These are phyloP conservation scores for Fraxinus paxiana DNA, from an alignment of 305 asterid genomes.

Conservation along the genomic window DNA sequence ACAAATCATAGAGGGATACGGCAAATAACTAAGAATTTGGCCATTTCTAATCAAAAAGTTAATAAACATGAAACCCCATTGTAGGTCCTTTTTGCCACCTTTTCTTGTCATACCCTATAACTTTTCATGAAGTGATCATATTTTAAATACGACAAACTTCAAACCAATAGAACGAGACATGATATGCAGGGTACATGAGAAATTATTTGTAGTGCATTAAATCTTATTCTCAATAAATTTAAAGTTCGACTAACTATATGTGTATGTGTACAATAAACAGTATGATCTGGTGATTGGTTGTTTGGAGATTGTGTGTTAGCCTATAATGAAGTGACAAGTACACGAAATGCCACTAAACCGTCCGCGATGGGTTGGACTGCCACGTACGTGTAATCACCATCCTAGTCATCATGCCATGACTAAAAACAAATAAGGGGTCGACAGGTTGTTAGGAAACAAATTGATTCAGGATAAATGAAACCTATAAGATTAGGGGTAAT, in stretches of 20 bases:
- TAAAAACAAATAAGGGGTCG: constrained; percentile 16
- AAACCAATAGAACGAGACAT: background rate
- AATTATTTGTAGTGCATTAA: background rate
- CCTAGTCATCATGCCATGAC: constrained; percentile 25
- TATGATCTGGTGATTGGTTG: constrained; percentile 22
- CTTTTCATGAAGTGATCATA: background rate
- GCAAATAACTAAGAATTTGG: constrained; percentile 19
- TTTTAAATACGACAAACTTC: background rate
- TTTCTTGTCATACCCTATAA: constrained; percentile 10
- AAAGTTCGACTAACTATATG: background rate
- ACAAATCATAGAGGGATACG: constrained; percentile 26
- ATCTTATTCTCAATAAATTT: background rate
- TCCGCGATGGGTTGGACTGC: constrained; percentile 26
- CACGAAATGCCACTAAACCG: constrained; percentile 30
- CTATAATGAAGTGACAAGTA: constrained; percentile 28
- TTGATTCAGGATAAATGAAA: constrained; percentile 26
- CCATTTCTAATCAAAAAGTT: constrained; percentile 26
- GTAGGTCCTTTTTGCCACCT: constrained; percentile 16
- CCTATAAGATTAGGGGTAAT: constrained; percentile 25
- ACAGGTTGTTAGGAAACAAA: constrained; percentile 34
- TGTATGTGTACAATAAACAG: background rate
- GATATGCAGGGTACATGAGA: background rate
- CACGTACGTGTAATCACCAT: constrained; percentile 22
- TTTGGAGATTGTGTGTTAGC: constrained; percentile 22
- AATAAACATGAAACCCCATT: constrained; percentile 22